A percentile compares a stretch with the other conserved stretches of the same genome.
phyloP scores from a whole-genome alignment of 305 asterid species.

The Solanum hybrid region DNA sequence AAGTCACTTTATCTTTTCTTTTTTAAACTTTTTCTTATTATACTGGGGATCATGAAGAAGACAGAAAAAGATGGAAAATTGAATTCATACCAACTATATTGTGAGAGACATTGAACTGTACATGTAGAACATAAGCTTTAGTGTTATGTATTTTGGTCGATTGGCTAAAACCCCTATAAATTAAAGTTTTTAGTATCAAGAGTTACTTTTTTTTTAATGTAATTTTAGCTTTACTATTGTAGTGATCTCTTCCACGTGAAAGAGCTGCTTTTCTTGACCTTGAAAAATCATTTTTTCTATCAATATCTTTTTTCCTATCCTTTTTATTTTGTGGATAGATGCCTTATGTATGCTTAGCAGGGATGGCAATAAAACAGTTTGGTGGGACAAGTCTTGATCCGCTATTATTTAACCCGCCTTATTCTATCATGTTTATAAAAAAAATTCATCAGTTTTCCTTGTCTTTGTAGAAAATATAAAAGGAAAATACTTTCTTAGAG shows the following conservation, averaged over 20 bases:
- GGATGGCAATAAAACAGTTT: neutral
- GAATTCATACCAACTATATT: neutral
- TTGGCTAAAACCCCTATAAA: neutral
- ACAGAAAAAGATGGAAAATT: neutral
- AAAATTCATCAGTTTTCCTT: neutral
- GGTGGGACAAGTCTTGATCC: neutral
- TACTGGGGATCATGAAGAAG: neutral
- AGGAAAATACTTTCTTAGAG: neutral
- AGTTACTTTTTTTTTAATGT: neutral
- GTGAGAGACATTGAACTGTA: neutral
- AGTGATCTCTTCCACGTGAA: neutral
- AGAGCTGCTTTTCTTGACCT: neutral
- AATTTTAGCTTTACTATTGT: neutral
- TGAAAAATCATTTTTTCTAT: neutral
- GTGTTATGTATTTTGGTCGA: neutral
- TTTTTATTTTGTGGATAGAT: neutral
- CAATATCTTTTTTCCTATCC: neutral
- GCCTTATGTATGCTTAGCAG: neutral
- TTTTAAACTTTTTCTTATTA: neutral
- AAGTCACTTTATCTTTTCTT: neutral
- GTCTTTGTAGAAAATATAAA: neutral
- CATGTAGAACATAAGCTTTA: neutral
- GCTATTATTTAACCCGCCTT: neutral
- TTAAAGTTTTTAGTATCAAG: neutral
- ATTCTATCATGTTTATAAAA: neutral